These are phyloP conservation scores for Termitomyces eurrhizus DNA, from an alignment of 768 basidiomycete species.

Conservation along the genomic window DNA sequence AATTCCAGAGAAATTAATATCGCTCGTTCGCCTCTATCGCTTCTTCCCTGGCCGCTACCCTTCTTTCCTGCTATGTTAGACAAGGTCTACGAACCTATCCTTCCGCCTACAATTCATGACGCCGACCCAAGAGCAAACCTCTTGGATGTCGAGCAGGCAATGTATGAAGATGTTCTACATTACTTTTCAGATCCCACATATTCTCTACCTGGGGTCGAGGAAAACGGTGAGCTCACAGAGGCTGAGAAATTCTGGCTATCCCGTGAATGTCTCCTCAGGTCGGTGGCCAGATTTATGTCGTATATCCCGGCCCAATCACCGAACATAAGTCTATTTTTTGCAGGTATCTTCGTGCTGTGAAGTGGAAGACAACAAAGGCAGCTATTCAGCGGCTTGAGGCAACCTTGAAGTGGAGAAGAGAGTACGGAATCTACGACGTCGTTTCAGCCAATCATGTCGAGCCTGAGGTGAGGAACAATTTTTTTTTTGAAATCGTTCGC, in stretches of 20 bases:
- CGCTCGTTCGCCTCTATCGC: background rate
- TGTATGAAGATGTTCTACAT: constrained; percentile 51
- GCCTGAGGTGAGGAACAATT: constrained; percentile 54
- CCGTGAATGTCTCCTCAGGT: constrained; percentile 71
- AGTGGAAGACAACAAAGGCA: constrained; percentile 58
- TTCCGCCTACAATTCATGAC: constrained; percentile 25
- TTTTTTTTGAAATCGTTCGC: background rate
- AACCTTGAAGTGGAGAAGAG: constrained; percentile 77
- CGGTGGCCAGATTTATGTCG: constrained; percentile 5
- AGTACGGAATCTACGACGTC: constrained; percentile 66
- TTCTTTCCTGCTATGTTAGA: constrained; percentile 11
- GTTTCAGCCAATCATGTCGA: constrained; percentile 63
- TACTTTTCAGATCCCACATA: constrained; percentile 57
- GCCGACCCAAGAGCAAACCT: constrained; percentile 33
- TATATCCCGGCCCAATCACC: background rate
- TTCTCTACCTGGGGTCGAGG: constrained; percentile 39
- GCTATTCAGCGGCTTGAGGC: constrained; percentile 65
- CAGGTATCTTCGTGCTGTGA: constrained; percentile 75
- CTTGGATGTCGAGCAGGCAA: constrained; percentile 39
- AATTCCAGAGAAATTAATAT: background rate
- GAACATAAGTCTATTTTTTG: background rate
- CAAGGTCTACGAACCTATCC: constrained; percentile 32
- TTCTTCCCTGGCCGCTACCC: background rate
- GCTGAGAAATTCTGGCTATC: constrained; percentile 81
- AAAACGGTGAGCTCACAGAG: constrained; percentile 48